Conservation (phyloP, 2,329 filamentous ascomycete genomes). For the Cercospora sp. region DNA sequence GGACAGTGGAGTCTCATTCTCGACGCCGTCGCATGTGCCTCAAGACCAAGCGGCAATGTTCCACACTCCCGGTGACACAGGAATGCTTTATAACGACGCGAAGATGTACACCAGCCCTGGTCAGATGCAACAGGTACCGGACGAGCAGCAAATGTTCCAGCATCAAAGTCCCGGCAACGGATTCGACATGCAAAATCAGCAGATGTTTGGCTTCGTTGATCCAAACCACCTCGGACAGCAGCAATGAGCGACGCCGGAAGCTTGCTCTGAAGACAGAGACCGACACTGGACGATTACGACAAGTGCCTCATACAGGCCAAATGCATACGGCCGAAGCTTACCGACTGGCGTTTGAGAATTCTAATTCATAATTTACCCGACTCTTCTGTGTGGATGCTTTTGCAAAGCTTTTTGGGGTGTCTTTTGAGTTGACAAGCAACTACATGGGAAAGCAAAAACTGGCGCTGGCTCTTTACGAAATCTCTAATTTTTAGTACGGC, state of each 20-base stretch:
- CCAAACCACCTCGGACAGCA: conserved; percentile 40
- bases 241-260: conserved; percentile 20
- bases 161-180: conserved; percentile 40
- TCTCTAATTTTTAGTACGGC: conserved; percentile 25
- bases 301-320: conserved; percentile 20
- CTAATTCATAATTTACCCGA: conserved; percentile 31
- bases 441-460: conserved; percentile 3
- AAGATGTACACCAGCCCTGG: conserved; percentile 45
- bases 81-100: conserved; percentile 43
- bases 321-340: conserved; percentile 14
- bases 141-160: conserved; percentile 38
- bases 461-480: conserved; percentile 20
- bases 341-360: conserved; percentile 23
- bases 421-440: conserved; percentile 2
- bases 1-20: conserved; percentile 42
- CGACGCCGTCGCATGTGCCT: conserved; percentile 37
- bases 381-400: conserved; percentile 30
- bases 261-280: conserved; percentile 17
- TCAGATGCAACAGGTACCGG: conserved; percentile 37
- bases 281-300: conserved; percentile 25
- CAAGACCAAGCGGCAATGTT: conserved; percentile 36
- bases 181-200: conserved; percentile 48
- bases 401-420: conserved; percentile 17
- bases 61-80: conserved; percentile 40
- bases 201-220: conserved; percentile 51